Conservation (phyloP, 768 basidiomycete genomes). For the Agrocybe pediades region DNA sequence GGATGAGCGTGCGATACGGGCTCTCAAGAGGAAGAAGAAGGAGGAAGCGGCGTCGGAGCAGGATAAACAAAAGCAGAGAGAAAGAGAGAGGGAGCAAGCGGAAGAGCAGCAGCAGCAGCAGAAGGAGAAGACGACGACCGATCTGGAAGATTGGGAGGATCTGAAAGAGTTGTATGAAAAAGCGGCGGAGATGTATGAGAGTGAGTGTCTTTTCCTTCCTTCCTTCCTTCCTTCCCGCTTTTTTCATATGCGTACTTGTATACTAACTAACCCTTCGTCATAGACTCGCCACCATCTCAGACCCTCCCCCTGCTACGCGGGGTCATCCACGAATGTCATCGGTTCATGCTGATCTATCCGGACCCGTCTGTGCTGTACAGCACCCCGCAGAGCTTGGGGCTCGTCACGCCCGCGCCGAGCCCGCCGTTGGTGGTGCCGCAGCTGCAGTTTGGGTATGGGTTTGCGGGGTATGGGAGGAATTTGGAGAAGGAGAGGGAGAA, state of each 20-base stretch:
- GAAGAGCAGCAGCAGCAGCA: constrained; percentile 1
- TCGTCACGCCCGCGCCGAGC: background rate
- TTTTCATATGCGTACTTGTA: background rate
- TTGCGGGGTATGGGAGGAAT: background rate
- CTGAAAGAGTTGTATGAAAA: constrained; percentile 63
- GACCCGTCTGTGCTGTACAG: constrained; percentile 59
- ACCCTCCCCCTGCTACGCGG: constrained; percentile 59
- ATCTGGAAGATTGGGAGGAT: constrained; percentile 64
- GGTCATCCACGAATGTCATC: constrained; percentile 68
- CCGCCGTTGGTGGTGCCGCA: background rate
- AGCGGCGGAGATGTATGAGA: constrained; percentile 60
- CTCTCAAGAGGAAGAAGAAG: background rate
- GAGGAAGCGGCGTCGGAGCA: background rate
- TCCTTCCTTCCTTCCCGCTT: background rate
- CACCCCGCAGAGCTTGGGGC: constrained; percentile 3
- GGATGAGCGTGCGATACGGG: background rate
- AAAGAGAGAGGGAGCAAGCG: background rate
- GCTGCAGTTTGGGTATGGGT: background rate
- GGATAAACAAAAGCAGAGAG: background rate
- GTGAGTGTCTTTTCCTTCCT: constrained; percentile 34
- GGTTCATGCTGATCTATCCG: constrained; percentile 53
- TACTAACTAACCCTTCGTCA: background rate
- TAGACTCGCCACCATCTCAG: constrained; percentile 48
- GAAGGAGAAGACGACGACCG: constrained; percentile 23
- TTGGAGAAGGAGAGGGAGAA: too few species aligned